Conservation (phyloP, 169 alveolate genomes). For the Perkinsus chesapeaki region DNA sequence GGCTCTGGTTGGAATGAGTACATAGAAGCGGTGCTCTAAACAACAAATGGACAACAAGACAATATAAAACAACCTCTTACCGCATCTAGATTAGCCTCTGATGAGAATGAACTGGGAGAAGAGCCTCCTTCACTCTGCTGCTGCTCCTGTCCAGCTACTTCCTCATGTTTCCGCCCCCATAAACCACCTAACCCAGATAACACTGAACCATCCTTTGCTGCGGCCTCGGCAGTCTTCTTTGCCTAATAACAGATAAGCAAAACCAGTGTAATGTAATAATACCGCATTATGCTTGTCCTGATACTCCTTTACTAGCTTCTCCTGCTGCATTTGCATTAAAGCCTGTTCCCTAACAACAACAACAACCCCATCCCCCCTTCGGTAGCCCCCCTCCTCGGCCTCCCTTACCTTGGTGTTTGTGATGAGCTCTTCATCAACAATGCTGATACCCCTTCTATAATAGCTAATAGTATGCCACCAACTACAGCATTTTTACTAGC, state of each 20-base stretch:
- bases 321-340: background rate
- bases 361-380: background rate
- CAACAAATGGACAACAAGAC: background rate
- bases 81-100: background rate
- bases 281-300: background rate
- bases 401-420: background rate
- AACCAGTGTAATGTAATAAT: background rate
- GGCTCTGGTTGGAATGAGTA: background rate
- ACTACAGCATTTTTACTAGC: constrained; percentile 37
- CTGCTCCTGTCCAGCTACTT: background rate
- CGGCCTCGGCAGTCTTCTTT: background rate
- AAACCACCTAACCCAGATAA: background rate
- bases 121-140: no score
- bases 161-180: background rate
- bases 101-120: background rate
- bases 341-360: background rate
- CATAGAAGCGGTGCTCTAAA: background rate
- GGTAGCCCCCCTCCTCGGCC: background rate
- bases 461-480: constrained; percentile 41
- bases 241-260: background rate
- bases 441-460: constrained; percentile 38
- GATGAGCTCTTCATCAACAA: constrained; percentile 11
- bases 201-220: background rate
- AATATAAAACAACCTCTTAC: background rate
- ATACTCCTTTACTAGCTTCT: background rate